phyloP scores from a whole-genome alignment of 2,329 filamentous ascomycete species.

The Penicillium sp. region DNA sequence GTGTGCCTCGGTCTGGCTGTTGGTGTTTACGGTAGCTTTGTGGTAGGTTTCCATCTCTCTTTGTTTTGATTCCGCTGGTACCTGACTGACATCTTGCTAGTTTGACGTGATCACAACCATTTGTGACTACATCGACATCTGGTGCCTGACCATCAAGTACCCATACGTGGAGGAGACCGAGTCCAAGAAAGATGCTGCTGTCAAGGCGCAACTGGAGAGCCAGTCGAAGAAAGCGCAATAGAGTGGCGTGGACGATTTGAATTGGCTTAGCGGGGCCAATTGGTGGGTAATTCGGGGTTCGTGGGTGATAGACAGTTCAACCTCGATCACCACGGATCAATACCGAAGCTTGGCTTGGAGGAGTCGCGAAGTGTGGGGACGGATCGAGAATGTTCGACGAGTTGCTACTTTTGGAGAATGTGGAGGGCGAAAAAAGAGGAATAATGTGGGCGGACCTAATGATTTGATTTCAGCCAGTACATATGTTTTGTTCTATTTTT shows the following conservation, averaged over 20 bases:
- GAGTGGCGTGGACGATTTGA: no score
- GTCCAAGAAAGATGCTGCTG: conserved; percentile 27
- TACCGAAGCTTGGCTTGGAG: background rate
- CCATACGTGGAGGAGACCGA: conserved; percentile 53
- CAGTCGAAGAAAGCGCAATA: conserved; percentile 33
- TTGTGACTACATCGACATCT: conserved; percentile 97
- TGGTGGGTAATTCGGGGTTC: background rate
- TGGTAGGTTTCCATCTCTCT: conserved; percentile 55
- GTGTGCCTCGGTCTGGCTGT: conserved; percentile 80
- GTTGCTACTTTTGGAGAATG: background rate
- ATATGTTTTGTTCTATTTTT: conserved; percentile 13
- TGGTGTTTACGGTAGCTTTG: conserved; percentile 96
- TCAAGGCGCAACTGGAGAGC: conserved; percentile 29
- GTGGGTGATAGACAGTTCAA: conserved; percentile 20
- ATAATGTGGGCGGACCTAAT: conserved; percentile 15
- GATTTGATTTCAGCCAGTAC: conserved; percentile 22
- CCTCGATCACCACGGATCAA: conserved; percentile 17
- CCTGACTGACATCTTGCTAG: conserved; percentile 31
- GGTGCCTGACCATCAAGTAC: conserved; percentile 97
- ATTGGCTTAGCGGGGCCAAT: no score
- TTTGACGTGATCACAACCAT: conserved; percentile 96
- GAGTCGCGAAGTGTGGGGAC: conserved; percentile 8
- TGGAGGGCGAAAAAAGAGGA: background rate
- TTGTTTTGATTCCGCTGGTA: no score
- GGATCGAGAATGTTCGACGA: conserved; percentile 8